Conservation (phyloP, 495 filamentous ascomycete genomes). For the Aspergillus biplanus region DNA sequence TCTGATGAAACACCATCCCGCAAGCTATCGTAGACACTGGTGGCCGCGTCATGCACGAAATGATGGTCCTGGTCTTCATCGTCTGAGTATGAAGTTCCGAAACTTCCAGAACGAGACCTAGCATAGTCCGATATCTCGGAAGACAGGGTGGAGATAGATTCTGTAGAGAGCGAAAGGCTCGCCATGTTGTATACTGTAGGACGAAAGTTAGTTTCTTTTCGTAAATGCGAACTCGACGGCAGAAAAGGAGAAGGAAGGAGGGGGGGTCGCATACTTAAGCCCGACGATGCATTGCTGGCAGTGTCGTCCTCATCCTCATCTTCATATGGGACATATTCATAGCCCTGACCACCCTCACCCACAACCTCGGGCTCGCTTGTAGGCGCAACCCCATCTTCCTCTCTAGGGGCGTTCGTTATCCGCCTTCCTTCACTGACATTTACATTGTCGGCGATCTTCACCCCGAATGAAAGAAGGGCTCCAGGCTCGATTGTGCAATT, state of each 20-base stretch:
- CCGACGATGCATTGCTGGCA: constrained; percentile 51
- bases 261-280: constrained; percentile 48
- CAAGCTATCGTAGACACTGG: constrained; percentile 81
- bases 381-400: constrained; percentile 46
- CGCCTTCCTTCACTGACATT: constrained; percentile 53
- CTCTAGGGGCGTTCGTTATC: constrained; percentile 58
- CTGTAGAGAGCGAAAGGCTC: constrained; percentile 68
- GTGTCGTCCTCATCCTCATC: constrained; percentile 55
- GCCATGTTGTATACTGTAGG: constrained; percentile 69
- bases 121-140: constrained; percentile 49
- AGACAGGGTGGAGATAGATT: constrained; percentile 77
- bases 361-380: constrained; percentile 54
- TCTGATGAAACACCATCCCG: constrained; percentile 75
- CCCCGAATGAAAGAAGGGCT: constrained; percentile 78
- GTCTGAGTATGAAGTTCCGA: constrained; percentile 59
- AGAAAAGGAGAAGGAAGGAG: constrained; percentile 17
- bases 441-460: constrained; percentile 66
- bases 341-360: constrained; percentile 50
- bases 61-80: constrained; percentile 62
- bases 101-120: constrained; percentile 53
- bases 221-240: constrained; percentile 28
- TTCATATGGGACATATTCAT: constrained; percentile 53
- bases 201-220: constrained; percentile 17
- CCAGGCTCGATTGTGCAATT: constrained; percentile 69
- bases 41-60: constrained; percentile 87